phyloP scores from a whole-genome alignment of 192 early-diverging fungal genomes.

The Entomortierella parvispora region DNA sequence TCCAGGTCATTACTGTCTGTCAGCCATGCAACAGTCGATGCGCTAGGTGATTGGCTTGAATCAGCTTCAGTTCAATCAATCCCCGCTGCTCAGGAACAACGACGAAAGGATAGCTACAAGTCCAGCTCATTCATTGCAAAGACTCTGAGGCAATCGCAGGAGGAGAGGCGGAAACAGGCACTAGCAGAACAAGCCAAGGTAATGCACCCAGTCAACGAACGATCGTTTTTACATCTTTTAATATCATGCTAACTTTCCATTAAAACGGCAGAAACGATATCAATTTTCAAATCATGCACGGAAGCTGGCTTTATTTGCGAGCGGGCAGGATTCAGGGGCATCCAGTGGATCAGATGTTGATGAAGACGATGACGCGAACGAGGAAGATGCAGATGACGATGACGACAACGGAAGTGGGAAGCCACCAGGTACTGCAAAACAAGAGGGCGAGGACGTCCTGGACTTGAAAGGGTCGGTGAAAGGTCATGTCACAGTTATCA shows the following conservation, averaged over 20 bases:
- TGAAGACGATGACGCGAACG: slow-evolving; percentile 20
- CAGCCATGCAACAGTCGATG: slow-evolving; percentile 44
- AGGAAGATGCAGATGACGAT: slow-evolving; percentile 22
- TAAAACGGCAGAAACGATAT: slow-evolving; percentile 51
- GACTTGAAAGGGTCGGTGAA: too few species aligned
- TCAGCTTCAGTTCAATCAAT: slow-evolving; percentile 36
- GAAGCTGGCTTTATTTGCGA: slow-evolving; percentile 54
- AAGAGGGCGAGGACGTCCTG: slow-evolving; percentile 12
- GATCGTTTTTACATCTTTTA: background rate
- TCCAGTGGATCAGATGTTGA: slow-evolving; percentile 32
- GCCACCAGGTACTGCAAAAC: slow-evolving; percentile 21
- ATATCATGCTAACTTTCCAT: too few species aligned
- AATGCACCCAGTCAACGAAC: background rate
- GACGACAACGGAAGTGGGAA: slow-evolving; percentile 20
- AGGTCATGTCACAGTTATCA: too few species aligned
- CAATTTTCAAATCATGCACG: slow-evolving; percentile 57
- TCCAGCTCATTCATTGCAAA: slow-evolving; percentile 28
- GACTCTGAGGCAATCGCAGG: slow-evolving; percentile 53
- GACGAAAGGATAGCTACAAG: slow-evolving; percentile 37
- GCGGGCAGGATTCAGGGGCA: slow-evolving; percentile 34
- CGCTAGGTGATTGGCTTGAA: slow-evolving; percentile 38
- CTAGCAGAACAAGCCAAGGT: slow-evolving; percentile 58
- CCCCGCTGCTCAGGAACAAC: slow-evolving; percentile 27
- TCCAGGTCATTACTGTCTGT: background rate
- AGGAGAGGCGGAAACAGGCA: slow-evolving; percentile 47